Base-by-base conservation (phyloP, 768 basidiomycete species). In the Fomitopsis pulvina region DNA sequence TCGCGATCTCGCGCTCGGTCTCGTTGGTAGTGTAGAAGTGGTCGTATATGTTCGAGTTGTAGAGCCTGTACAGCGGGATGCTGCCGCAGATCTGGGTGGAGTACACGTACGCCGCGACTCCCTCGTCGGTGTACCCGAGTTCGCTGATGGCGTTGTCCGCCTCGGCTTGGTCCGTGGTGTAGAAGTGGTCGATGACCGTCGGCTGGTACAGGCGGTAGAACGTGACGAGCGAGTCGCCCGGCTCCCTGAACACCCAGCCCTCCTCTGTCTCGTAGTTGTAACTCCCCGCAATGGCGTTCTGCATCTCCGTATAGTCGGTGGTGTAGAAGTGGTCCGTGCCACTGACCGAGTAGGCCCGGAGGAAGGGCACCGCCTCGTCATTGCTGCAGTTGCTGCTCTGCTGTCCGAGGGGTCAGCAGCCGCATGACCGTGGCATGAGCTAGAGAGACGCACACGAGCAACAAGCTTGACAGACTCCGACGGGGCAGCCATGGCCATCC, bases 1-100 rank as follows among this genome's bases (percentile, higher is more conserved):
- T 39, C 22, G 26, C 38, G 14, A 22, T 18, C 39, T 48, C 24
- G 14, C 21, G 18, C 47, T 48, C 39, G 2, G 26, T 12, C 26
- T 25, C 26, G 39, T 37, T 25, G 14, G 32, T 50, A 10, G 48
- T 50, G 41, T 50, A 50, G 41, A 43, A 50, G 22, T 50, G 47
- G 40, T 48, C 47, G 18, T 26, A 30, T 5, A 5, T 26, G 20
- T 6, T 22, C 5, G 34, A 5, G 5, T 9, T 22, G 41, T 41
- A 41, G 8, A 26, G 25, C 21, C 20, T n/a, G 12, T n/a, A 40
- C 9, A 40, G 41, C 4, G 41, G 41, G 11, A 41, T 22, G 41
- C 41, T 41, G 41, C 20, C 41, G 20, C 41, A 41, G 8, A 41
- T 21, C 11, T 22, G 11, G 4, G 10, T 9, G 4, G 8, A 14